Evolutionary conservation across 2,329 filamentous ascomycete species (phyloP).

Genomic region (Cordyceps tenuipes): DNA sequence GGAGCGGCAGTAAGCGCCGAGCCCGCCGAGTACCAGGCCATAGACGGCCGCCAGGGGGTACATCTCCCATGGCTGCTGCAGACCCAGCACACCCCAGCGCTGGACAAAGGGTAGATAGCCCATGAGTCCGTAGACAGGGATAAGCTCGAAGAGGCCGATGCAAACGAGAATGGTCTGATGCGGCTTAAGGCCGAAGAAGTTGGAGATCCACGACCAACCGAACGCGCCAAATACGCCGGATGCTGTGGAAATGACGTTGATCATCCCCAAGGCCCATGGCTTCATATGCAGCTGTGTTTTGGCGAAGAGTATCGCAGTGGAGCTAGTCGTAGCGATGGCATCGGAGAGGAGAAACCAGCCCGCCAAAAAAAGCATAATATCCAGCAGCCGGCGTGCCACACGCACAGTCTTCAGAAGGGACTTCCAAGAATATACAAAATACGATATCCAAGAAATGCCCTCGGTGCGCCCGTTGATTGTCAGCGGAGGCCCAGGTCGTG

Average conservation of each 20-base stretch:
- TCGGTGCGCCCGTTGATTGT: constrained; percentile 33
- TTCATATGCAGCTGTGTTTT: constrained; percentile 90
- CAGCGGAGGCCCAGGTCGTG: constrained; percentile 80
- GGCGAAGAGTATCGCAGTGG: constrained; percentile 89
- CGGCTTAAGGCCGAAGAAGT: constrained; percentile 59
- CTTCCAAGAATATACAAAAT: constrained; percentile 77
- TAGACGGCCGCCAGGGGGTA: constrained; percentile 86
- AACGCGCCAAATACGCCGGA: constrained; percentile 83
- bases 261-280: constrained; percentile 77
- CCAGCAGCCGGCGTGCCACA: constrained; percentile 62
- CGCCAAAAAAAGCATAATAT: constrained; percentile 69
- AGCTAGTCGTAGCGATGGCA: constrained; percentile 87
- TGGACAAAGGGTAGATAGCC: constrained; percentile 78
- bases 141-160: constrained; percentile 82
- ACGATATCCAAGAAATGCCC: constrained; percentile 48
- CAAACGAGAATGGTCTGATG: constrained; percentile 89
- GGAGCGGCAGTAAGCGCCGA: constrained; percentile 85
- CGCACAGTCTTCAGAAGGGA: constrained; percentile 73
- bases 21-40: constrained; percentile 85
- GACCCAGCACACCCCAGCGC: constrained; percentile 64
- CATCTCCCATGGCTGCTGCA: constrained; percentile 97
- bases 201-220: constrained; percentile 75
- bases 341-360: constrained; percentile 96
- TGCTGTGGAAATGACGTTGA: constrained; percentile 84
- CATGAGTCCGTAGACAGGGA: constrained; percentile 82